phyloP scores from a whole-genome alignment of 108 stramenopile species.

The Stephanodiscus triporus region DNA sequence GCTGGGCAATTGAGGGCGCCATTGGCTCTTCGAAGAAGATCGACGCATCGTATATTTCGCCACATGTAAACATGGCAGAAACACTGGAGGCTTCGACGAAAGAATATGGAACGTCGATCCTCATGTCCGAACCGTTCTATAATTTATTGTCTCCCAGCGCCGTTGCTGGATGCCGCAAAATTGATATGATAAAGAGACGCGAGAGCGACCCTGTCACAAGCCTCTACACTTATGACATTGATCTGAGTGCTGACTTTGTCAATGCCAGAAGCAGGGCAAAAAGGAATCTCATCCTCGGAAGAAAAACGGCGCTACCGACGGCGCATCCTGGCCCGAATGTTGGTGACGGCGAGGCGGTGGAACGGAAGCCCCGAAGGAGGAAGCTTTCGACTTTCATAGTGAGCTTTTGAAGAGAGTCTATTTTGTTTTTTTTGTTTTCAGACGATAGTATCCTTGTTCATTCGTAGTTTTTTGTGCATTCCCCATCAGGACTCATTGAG shows the following conservation, averaged over 20 bases:
- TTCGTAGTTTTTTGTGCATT: not conserved
- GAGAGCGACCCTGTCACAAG: conserved; percentile 31
- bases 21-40: conserved; percentile 79
- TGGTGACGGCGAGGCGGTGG: not conserved
- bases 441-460: not conserved
- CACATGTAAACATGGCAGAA: conserved; percentile 75
- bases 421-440: not conserved
- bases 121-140: conserved; percentile 63
- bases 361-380: not conserved
- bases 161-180: conserved; percentile 45
- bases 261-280: not conserved
- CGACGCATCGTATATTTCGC: conserved; percentile 82
- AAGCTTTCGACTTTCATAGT: not conserved
- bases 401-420: conserved; percentile 1
- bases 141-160: conserved; percentile 48
- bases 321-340: conserved; percentile 5
- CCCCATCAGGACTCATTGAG: not conserved
- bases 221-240: conserved; percentile 54
- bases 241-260: conserved; percentile 37
- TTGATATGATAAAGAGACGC: conserved; percentile 40
- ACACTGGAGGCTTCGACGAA: conserved; percentile 71
- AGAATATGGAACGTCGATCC: conserved; percentile 60
- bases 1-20: conserved; percentile 87
- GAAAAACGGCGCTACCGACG: conserved; percentile 2
- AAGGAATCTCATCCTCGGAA: not conserved